Conservation (phyloP, 305 asterid genomes). For the Lippia alba region DNA sequence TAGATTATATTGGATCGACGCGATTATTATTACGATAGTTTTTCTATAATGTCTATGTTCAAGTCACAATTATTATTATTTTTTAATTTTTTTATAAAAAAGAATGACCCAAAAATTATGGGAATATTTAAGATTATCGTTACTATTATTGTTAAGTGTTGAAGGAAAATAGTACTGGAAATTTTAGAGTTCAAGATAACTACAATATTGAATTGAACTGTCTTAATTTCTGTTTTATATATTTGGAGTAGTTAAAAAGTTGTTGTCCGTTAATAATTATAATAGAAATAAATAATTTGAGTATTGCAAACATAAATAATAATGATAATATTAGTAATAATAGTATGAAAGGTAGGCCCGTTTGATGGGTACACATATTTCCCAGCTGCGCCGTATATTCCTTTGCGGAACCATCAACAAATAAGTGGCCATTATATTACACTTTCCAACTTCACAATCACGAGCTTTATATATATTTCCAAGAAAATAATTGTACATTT, state of each 20-base stretch:
- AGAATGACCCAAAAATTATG: background rate
- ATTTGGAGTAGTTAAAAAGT: no score
- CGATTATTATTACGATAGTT: no score
- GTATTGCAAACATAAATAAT: no score
- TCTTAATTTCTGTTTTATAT: conserved; percentile 1
- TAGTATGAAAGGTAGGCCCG: conserved; percentile 6
- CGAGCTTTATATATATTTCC: no score
- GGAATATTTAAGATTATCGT: background rate
- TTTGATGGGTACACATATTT: conserved; percentile 17
- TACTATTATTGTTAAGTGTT: background rate
- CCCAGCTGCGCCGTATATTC: conserved; percentile 9
- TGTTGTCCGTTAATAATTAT: background rate
- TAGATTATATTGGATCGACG: no score
- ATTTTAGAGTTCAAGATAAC: background rate
- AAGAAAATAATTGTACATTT: no score
- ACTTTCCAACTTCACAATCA: no score
- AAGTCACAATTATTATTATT: no score
- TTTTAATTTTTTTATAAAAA: no score
- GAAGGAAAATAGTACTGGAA: background rate
- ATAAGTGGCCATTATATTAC: no score
- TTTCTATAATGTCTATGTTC: no score
- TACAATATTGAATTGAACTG: background rate
- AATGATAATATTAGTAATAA: no score
- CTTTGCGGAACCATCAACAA: background rate
- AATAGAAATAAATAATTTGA: background rate